Evolutionary conservation across 2,329 filamentous ascomycete species (phyloP).

Genomic region (Didymella sp.): DNA sequence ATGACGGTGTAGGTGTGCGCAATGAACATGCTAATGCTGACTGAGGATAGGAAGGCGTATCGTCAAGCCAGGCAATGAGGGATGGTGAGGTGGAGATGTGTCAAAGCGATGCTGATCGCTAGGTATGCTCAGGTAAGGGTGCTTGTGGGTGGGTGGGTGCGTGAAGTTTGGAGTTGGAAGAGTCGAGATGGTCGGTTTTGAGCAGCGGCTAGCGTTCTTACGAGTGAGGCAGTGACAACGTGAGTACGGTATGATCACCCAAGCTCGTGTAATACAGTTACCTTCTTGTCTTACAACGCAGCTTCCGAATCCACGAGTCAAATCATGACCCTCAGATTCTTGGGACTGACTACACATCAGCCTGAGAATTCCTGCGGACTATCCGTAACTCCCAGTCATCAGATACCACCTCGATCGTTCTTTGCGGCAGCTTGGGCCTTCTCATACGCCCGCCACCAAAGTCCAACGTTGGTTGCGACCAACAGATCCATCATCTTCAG

Average conservation of each 20-base stretch:
- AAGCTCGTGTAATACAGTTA: background rate
- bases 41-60: background rate
- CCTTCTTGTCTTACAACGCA: background rate
- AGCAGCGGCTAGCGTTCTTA: background rate
- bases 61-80: constrained; percentile 10
- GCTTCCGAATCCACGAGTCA: background rate
- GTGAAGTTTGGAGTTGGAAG: constrained; percentile 1
- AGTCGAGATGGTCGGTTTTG: background rate
- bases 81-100: constrained; percentile 9
- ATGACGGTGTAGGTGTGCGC: constrained; percentile 22
- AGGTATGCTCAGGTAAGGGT: constrained; percentile 25
- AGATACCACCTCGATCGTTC: constrained; percentile 16
- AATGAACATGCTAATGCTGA: constrained; percentile 8
- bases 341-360: background rate
- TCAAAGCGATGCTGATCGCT: constrained; percentile 25
- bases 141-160: constrained; percentile 1
- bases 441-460: constrained; percentile 94
- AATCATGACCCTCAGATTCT: background rate
- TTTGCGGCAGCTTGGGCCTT: constrained; percentile 39
- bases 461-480: constrained; percentile 86
- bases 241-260: background rate
- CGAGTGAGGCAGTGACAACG: background rate
- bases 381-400: background rate
- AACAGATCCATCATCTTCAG: constrained; percentile 94
- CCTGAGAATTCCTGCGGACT: background rate